Percentiles rank a stretch among this genome's conserved stretches.
phyloP scores from a whole-genome alignment of 1,139 yeast genomes.

The Scheffersomyces illinoinensis region DNA sequence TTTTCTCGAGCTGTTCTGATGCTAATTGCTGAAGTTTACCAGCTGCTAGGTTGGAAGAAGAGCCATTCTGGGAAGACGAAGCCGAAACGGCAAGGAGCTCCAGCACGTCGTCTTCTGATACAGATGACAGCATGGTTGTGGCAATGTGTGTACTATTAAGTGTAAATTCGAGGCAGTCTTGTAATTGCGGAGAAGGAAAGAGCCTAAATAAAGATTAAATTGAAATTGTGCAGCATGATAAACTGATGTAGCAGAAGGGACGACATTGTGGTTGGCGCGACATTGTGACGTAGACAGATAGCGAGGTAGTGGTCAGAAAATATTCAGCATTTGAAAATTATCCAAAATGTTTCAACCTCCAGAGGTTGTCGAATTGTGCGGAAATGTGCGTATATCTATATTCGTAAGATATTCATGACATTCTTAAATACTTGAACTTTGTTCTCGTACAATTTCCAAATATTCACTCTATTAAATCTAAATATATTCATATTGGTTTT shows the following conservation, averaged over 20 bases:
- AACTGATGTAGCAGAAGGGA: neutral
- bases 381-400: too few species aligned
- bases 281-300: neutral
- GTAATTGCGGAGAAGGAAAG: neutral
- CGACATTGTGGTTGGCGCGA: neutral
- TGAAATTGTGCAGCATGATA: neutral
- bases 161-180: neutral
- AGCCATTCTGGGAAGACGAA: neutral
- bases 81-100: slow-evolving; percentile 9
- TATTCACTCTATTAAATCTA: neutral
- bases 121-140: neutral
- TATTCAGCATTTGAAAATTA: too few species aligned
- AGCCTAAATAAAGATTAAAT: neutral
- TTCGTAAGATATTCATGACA: neutral
- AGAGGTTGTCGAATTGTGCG: too few species aligned
- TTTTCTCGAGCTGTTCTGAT: slow-evolving; percentile 11
- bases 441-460: neutral
- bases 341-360: too few species aligned
- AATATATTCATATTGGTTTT: neutral
- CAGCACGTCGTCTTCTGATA: slow-evolving; percentile 6
- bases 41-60: neutral
- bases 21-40: slow-evolving; percentile 3
- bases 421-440: neutral
- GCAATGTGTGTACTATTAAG: neutral
- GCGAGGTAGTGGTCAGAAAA: neutral